phyloP scores from a whole-genome alignment of 257 asterid species.

The Nicotiana noctiflora region DNA sequence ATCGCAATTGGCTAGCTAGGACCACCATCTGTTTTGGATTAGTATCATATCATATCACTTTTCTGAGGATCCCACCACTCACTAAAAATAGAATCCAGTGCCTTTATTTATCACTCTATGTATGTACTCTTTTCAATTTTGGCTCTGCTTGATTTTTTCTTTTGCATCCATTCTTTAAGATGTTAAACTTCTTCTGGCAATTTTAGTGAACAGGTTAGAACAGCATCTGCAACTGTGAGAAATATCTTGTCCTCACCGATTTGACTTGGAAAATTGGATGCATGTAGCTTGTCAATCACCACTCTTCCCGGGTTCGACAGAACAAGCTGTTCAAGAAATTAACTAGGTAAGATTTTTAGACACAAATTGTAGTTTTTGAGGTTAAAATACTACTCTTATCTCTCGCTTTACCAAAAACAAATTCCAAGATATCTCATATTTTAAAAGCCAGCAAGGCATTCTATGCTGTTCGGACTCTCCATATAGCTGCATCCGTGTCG shows the following conservation, averaged over 20 bases:
- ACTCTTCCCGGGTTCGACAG: conserved; percentile 78
- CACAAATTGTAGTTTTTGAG: neutral
- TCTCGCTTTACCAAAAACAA: too few species aligned
- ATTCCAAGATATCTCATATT: too few species aligned
- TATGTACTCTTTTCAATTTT: neutral
- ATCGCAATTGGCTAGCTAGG: neutral
- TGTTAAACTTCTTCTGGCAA: conserved; percentile 42
- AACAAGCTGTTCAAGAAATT: conserved; percentile 41
- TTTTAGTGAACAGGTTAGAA: conserved; percentile 56
- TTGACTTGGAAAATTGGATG: conserved; percentile 35
- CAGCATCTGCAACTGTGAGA: conserved; percentile 83
- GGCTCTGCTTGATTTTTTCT: neutral
- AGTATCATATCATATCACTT: neutral
- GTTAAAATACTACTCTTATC: too few species aligned
- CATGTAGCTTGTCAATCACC: conserved; percentile 74
- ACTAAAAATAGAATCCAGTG: neutral
- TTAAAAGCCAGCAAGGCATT: too few species aligned
- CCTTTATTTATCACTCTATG: neutral
- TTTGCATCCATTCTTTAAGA: neutral
- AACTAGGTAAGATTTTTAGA: conserved; percentile 1
- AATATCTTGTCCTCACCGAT: conserved; percentile 77
- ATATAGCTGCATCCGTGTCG: too few species aligned
- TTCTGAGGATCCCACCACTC: conserved; percentile 12
- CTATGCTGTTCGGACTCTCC: too few species aligned
- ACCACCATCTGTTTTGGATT: neutral